Evolutionary conservation across 2,329 filamentous ascomycete species (phyloP), one percentile per base, ranked within the genome.

Genomic region (Botryosphaeria dothidea): DNA sequence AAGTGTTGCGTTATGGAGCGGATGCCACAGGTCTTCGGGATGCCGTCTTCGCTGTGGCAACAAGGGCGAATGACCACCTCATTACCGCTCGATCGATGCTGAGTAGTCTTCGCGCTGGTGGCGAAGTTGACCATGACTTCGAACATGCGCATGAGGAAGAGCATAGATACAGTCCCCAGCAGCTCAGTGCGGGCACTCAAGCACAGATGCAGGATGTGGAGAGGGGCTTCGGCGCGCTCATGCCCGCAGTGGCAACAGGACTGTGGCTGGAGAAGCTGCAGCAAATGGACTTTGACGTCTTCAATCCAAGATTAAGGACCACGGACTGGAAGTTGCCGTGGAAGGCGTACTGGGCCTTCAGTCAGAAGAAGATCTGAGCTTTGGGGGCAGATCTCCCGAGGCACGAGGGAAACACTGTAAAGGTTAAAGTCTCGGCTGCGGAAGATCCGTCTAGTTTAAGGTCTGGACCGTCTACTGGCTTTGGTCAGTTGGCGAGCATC

Each of bases 1-100:
- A 97, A 48, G 90, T 99, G 0, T 91, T 96, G 66, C 86, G 94
- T 8, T 84, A 88, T 46, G 94, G 93, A 0, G 88, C 90, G 0
- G 80, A 86, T n/a, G 94, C 94, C 0, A 83, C 87, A 0, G 93
- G 93, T 0, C 83, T 98, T 19, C 88, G 91, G 67, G 94, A 99
- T 77, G 94, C 93, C 3, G 88, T 98, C 0, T 99, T 98, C 78
- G 85, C 88, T 3, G 92, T 99, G 15, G 95, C 95, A 0, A 99
- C 95, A 0, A 87, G 94, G 41, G 95, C 95, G 6, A 96, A 96
- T 73, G 95, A 99, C 75, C 95, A 99, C 78, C 82, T 99, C 36
- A 96, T 97, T 70, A 98, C 94, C 0, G 94, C 91, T 1, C 84
- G 93, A 66, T 92, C 97, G 75, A 97, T 99, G 93, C 78, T 98